Evolutionary conservation across 495 filamentous ascomycete species (phyloP).

Genomic region (Rostrohypoxylon terebratum): DNA sequence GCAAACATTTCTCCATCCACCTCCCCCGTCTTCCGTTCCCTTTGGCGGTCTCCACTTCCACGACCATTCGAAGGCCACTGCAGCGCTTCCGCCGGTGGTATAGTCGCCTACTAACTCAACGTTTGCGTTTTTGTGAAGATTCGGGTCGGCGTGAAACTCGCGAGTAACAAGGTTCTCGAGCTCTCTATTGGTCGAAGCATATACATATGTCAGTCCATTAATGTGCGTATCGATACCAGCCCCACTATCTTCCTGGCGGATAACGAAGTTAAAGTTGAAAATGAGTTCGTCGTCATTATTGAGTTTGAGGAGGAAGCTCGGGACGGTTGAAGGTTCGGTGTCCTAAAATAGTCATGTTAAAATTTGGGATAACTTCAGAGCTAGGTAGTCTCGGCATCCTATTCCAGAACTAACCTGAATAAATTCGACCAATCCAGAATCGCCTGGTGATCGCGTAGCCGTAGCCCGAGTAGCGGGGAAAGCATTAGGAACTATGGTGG

Average conservation of each 20-base stretch:
- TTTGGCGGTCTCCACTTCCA: conserved; percentile 98
- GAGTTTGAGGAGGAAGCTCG: conserved; percentile 86
- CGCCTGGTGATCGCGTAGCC: conserved; percentile 78
- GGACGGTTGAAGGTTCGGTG: conserved; percentile 73
- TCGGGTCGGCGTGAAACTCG: conserved; percentile 97
- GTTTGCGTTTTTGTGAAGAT: conserved; percentile 96
- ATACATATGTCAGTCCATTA: conserved; percentile 91
- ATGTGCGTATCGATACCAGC: conserved; percentile 77
- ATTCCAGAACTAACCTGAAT: conserved; percentile 75
- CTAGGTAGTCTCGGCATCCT: conserved; percentile 13
- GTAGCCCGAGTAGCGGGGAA: conserved; percentile 85
- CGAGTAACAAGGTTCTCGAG: conserved; percentile 92
- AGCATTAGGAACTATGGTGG: conserved; percentile 86
- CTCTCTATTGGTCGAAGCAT: conserved; percentile 84
- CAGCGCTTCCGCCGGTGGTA: conserved; percentile 79
- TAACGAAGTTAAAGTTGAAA: conserved; percentile 91
- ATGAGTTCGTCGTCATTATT: conserved; percentile 89
- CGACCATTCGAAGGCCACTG: conserved; percentile 91
- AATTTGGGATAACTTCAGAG: conserved; percentile 7
- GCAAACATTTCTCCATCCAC: conserved; percentile 95
- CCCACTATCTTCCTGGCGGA: conserved; percentile 74
- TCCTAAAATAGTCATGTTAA: conserved; percentile 67
- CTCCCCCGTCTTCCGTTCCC: conserved; percentile 80
- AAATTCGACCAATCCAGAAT: conserved; percentile 84
- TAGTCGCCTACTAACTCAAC: conserved; percentile 92